Base-by-base conservation (phyloP, 352 stramenopile species). In the Bremia lactucae region DNA sequence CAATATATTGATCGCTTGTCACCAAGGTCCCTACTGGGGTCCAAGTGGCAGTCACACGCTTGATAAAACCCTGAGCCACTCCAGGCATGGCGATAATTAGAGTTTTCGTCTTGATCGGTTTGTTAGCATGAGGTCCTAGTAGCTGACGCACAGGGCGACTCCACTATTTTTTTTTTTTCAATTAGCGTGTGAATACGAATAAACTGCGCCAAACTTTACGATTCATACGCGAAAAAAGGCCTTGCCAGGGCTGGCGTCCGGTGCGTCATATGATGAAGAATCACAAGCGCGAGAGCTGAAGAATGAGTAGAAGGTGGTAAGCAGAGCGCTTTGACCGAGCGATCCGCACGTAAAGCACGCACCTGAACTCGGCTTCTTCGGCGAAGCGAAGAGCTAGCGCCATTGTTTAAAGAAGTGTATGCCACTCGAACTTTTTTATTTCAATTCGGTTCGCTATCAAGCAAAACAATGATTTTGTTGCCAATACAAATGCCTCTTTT, bases 291-390 rank as follows among this genome's bases (percentile, higher is more conserved):
- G 71, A 6, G 74, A 87, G 56, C 71, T 83, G n/a, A n/a, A 31
- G 2, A 29, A 7, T 36, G 9, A 33, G 6, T 44, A 13, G 16
- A 24, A 28, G 14, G 3, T 28, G 18, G 18, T 10, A 2, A n/a
- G n/a, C 3, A 23, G 16, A 35, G 8, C 11, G n/a, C 2, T 31
- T 15, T 23, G 35, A 20, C 14, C 2, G 22, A 11, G 37, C 13
- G 3, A 18, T 2, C 22, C 18, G n/a, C 3, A 18, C 9, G 14
- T 3, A 13, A 10, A 1, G 24, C 4, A 66, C 59, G 59, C 46
- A 77, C 66, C 60, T 71, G 43, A 77, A 77, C 50, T 73, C 63
- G 36, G 52, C 59, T 62, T 77, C 66, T 40, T 77, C 62, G 37
- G 63, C 47, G 44, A 70, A 68, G 25, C 54, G 59, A 24, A 74